Percentiles rank a stretch among this genome's conserved stretches.
Evolutionary conservation across 2,329 filamentous ascomycete species (phyloP).

Genomic region (Biscogniauxia mediterranea): DNA sequence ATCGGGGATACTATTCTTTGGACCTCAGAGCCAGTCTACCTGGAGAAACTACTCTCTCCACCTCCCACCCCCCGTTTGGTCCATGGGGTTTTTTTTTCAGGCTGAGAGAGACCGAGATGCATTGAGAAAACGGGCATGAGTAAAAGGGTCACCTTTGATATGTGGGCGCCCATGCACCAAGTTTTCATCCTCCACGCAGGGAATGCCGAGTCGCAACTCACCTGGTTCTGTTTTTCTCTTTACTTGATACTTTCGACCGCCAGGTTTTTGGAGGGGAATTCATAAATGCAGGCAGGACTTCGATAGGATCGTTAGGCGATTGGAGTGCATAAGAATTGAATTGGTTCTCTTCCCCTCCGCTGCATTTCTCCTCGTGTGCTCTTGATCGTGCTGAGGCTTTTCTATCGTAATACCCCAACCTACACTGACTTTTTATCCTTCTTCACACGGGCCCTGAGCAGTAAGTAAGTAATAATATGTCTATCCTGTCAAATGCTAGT

Average conservation of each 20-base stretch:
- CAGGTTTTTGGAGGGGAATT: conserved; percentile 28
- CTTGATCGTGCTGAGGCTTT: not conserved
- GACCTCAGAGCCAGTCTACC: conserved; percentile 19
- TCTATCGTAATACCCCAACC: no score
- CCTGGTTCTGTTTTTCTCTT: conserved; percentile 27
- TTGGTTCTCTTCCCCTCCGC: conserved; percentile 28
- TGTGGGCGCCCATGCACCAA: conserved; percentile 6
- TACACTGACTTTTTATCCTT: no score
- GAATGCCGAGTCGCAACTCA: conserved; percentile 16
- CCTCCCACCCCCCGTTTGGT: conserved; percentile 9
- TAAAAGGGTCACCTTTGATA: conserved; percentile 18
- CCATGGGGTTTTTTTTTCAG: conserved; percentile 13
- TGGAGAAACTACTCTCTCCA: conserved; percentile 9
- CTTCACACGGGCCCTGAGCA: no score
- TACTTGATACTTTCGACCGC: conserved; percentile 30
- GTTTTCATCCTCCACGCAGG: conserved; percentile 20
- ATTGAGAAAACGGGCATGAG: conserved; percentile 2
- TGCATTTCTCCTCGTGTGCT: not conserved
- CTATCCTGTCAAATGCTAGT: no score
- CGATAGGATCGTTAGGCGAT: conserved; percentile 34
- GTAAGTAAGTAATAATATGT: no score
- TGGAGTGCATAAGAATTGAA: conserved; percentile 36
- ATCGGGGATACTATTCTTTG: conserved; percentile 14
- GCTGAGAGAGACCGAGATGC: conserved; percentile 11
- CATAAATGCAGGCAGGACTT: conserved; percentile 34